Evolutionary conservation across 1,284 basidiomycete species (phyloP).

Genomic region (Ceratobasidium sp.): DNA sequence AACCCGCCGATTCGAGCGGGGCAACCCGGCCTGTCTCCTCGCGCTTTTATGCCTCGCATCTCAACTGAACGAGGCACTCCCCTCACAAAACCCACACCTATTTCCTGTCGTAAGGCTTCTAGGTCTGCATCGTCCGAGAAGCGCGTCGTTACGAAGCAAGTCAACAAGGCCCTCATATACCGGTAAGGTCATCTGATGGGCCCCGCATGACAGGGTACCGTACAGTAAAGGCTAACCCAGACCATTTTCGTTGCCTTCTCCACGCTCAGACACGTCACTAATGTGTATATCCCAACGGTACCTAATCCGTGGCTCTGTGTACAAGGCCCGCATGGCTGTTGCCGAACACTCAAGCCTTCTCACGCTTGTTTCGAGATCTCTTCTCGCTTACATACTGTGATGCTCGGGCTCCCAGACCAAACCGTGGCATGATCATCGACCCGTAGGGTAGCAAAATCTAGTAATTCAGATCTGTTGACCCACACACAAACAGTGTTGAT

Average conservation of each 20-base stretch:
- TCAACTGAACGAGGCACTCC: background rate
- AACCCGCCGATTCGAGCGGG: conserved; percentile 12
- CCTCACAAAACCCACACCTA: conserved; percentile 20
- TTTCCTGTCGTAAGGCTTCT: conserved; percentile 33
- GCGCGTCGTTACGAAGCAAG: conserved; percentile 31
- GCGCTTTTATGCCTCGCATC: conserved; percentile 24
- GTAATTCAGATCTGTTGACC: conserved; percentile 18
- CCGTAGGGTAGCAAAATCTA: conserved; percentile 8
- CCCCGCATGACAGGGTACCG: conserved; percentile 32
- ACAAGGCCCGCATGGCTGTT: conserved; percentile 32
- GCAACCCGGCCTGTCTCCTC: conserved; percentile 6
- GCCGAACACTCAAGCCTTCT: conserved; percentile 29
- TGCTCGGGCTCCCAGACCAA: conserved; percentile 5
- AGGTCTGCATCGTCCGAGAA: conserved; percentile 27
- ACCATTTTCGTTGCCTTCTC: conserved; percentile 26
- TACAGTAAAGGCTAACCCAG: conserved; percentile 32
- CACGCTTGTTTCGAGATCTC: conserved; percentile 29
- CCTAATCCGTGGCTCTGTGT: conserved; percentile 3
- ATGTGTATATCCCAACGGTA: conserved; percentile 13
- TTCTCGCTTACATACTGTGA: conserved; percentile 29
- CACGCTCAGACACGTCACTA: conserved; percentile 7
- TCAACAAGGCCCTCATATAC: conserved; percentile 27
- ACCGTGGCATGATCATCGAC: conserved; percentile 4
- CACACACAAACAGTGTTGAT: background rate
- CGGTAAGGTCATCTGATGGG: conserved; percentile 33